Evolutionary conservation across 495 filamentous ascomycete species (phyloP), one percentile per base, ranked within the genome.

Genomic region (Poronia punctata): DNA sequence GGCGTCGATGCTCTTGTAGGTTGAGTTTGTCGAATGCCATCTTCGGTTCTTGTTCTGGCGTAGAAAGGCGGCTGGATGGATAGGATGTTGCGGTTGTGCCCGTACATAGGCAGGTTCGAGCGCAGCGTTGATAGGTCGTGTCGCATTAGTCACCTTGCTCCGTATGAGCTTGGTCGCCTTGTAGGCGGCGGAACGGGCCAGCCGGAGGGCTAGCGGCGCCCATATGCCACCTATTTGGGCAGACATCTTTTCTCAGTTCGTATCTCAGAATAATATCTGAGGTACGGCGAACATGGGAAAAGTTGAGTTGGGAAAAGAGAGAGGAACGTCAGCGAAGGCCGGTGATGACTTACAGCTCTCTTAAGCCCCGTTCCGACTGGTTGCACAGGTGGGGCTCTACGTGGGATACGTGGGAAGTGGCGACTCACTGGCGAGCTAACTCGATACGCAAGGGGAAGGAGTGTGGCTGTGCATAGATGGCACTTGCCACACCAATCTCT

Each of bases 21-120:
- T 43, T 3, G 45, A 38, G 9, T 4, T 47, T 5, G 83, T 86
- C 26, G 80, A 83, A 65, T 80, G 85, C 72, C 83, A 85, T 52
- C 83, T 72, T 32, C 68, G 68, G 44, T 71, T 77, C 51, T 84
- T 84, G 46, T 74, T 70, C 57, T 86, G 83, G 38, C 80, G 81
- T 37, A 92, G 76, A 30, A 75, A 72, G 6, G 86, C 86, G 17
- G 68, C 66, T 4, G 76, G 83, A 54, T 84, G 80, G 52, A 90
- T 67, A 15, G 87, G 83, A 43, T 89, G 85, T 40, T 75, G 71
- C 12, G 75, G 65, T 35, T 42, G 45, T 16, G 65, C 43, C 45
- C 70, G 70, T 38, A 69, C 60, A 46, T 62, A 53, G 38, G 70
- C 60, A 48, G 66, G 72, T 53, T 76, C 70, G 49, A 75, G 56